Base-by-base conservation (phyloP, 345 rosid species). In the Theobroma cacao region DNA sequence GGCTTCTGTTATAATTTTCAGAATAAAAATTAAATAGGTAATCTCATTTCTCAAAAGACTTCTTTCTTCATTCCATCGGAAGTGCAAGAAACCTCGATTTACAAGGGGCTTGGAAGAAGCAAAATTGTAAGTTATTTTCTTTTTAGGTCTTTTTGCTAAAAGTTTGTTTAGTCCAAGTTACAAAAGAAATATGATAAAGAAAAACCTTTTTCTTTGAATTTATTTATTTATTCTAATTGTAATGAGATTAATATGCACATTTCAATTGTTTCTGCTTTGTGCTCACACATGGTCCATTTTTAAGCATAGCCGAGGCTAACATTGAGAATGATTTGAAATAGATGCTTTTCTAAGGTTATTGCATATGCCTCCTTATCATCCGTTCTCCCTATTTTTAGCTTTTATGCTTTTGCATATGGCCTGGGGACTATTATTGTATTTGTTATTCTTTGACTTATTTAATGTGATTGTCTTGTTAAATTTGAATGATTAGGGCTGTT, bases 31-130 rank as follows among this genome's bases (percentile, higher is more conserved):
- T 73, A 96, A 94, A 82, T 98, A 92, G 80, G 91, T 89, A 60
- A 86, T 86, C 76, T 92, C 99, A 43, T 96, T 96, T 87, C 87
- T 96, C 74, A 91, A 88, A 85, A 98, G 99, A 53, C 97, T 96
- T 84, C 91, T 91, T 81, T 90, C 92, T 50, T 89, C 88, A 56
- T 90, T 87, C 87, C 97, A 91, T 85, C 81, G 86, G 78, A 96
- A 96, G 90, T 92, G 99, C 90, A 96, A 87, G 90, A 90, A 92
- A 81, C 92, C 95, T 79, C 88, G 87, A 50, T 96, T 96, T 78
- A 76, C 87, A 55, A 86, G 81, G 72, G 90, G 92, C 85, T 80
- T 94, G 87, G 94, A 94, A 81, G 99, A 96, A 84, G 99, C 98
- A 53, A 94, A 89, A 89, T 74, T 86, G 99, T 86, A 84, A 86